Conservation (phyloP, 306 rosid genomes). For the Trichosanthes truncata region DNA sequence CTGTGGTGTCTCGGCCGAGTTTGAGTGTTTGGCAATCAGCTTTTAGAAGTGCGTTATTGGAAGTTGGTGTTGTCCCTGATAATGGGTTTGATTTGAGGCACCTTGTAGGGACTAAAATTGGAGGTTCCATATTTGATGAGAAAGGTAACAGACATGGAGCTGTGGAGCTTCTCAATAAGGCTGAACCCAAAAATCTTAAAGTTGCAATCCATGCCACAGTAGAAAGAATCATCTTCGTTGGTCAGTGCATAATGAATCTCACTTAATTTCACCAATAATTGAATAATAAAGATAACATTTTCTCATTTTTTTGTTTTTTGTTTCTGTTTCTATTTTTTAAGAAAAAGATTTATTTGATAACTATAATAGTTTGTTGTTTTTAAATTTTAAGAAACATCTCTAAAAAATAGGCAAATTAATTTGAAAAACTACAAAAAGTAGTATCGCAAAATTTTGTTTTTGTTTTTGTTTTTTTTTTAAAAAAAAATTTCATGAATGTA, state of each 20-base stretch:
- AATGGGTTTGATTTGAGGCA: slow-evolving; percentile 11
- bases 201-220: slow-evolving; percentile 19
- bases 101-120: neutral
- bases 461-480: no score
- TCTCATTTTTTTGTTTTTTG: no score
- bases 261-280: no score
- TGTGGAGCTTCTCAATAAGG: slow-evolving; percentile 17
- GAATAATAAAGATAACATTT: no score
- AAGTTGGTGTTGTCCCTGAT: slow-evolving; percentile 9
- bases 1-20: neutral
- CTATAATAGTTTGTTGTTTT: no score
- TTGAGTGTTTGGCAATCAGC: neutral
- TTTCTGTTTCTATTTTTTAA: no score
- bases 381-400: no score
- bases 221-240: slow-evolving; percentile 14
- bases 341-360: no score
- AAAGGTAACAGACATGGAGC: slow-evolving; percentile 14
- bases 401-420: no score
- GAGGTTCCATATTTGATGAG: slow-evolving; percentile 11
- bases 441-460: no score
- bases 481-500: no score
- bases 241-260: neutral
- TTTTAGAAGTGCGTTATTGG: slow-evolving; percentile 6
- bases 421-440: no score
- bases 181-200: neutral